Base-by-base conservation (phyloP, 805 yeast genomes). In the Suhomyces xylopsoci region DNA sequence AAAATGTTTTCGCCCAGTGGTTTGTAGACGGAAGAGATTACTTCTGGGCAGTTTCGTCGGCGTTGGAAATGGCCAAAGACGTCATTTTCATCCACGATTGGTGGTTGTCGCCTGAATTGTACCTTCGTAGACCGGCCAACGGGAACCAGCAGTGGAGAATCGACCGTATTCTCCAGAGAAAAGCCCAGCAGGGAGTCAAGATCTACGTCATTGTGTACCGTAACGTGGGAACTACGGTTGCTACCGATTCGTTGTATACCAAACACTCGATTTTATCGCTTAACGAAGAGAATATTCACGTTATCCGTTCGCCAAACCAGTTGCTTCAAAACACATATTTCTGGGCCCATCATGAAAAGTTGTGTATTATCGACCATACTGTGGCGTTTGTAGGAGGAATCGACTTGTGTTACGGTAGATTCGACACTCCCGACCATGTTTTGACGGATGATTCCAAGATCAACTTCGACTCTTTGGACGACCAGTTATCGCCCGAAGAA, bases 321-420 rank as follows among this genome's bases (percentile, higher is more conserved):
- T 82, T 94, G 66, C 72, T 90, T 51, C 97, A 94, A 65, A 89
- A 90, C 59, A 93, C 97, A 0, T 88, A 84, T 62, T 96, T 94
- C 66, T 94, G 99, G 99, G 99, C 99, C 0, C 99, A 94, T 73
- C 99, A 94, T 72, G 99, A 94, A 64, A 94, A 94, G 64, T 68
- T 94, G 52, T 84, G 92, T 55, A 81, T 94, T 34, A 76, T 94
- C 53, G 99, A 94, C 68, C 89, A 89, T 58, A 85, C 92, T 0
- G 80, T 91, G 45, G 96, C 96, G 2, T 94, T 93, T 65, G 73
- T 91, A 51, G 99, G 99, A 36, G 99, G 99, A 38, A 85, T 93
- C 58, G 99, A 94, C 70, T 76, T 94, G 52, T 94, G 99, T 66
- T 94, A 81, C 67, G 99, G 99, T 19, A 81, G 99, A 61, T 94